These are phyloP conservation scores for Saturnispora besseyi DNA, from an alignment of 805 yeast genomes.

Conservation along the genomic window DNA sequence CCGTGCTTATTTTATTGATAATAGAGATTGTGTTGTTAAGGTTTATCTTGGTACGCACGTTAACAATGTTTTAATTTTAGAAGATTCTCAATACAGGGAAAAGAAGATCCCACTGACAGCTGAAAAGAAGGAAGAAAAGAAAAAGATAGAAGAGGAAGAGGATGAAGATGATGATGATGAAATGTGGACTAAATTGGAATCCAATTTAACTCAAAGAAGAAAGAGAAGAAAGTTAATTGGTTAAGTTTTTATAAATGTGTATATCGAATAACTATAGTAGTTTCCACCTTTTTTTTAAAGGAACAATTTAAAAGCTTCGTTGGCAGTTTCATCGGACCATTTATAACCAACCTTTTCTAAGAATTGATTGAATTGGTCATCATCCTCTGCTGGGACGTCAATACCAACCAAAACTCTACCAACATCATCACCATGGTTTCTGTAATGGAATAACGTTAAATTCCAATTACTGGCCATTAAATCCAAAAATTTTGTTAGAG, in stretches of 20 bases:
- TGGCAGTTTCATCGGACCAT: constrained; percentile 73
- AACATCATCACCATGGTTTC: constrained; percentile 93
- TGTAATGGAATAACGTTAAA: constrained; percentile 87
- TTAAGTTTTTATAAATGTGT: not conserved
- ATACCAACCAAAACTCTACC: constrained; percentile 91
- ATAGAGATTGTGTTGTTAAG: constrained; percentile 56
- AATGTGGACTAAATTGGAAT: constrained; percentile 26
- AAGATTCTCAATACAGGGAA: constrained; percentile 27
- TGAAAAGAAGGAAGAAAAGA: constrained; percentile 33
- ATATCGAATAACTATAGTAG: not conserved
- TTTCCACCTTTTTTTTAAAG: constrained; percentile 8
- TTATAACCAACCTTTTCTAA: constrained; percentile 67
- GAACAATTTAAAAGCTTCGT: constrained; percentile 77
- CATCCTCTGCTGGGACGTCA: constrained; percentile 66
- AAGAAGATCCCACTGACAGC: constrained; percentile 7
- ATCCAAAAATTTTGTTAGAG: constrained; percentile 69
- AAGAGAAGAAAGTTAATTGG: constrained; percentile 21
- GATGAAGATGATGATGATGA: constrained; percentile 28
- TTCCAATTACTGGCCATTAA: constrained; percentile 77
- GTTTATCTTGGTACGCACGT: constrained; percentile 72
- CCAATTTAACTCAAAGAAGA: constrained; percentile 19
- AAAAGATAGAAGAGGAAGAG: constrained; percentile 21
- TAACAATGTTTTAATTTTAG: constrained; percentile 43
- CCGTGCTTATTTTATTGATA: constrained; percentile 58
- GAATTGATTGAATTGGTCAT: constrained; percentile 56